phyloP scores from a whole-genome alignment of 1,139 yeast species.

The Geotrichum bryndzae region DNA sequence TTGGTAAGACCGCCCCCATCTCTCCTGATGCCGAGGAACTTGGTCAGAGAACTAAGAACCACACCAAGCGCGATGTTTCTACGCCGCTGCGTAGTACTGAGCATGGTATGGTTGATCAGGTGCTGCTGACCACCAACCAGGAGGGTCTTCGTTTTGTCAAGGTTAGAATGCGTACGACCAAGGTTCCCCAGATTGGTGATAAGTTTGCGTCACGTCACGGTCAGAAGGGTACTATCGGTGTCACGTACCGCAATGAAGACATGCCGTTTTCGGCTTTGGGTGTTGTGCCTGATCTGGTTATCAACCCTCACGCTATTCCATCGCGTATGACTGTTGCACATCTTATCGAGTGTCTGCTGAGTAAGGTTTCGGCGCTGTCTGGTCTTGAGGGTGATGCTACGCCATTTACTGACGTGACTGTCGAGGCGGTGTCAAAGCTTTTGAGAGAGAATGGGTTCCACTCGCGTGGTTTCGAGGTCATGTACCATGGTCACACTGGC shows the following conservation, averaged over 20 bases:
- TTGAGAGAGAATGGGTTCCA: constrained; percentile 95
- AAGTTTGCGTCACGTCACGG: constrained; percentile 99
- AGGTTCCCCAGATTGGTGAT: constrained; percentile 98
- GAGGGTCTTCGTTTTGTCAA: constrained; percentile 96
- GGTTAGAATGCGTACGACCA: constrained; percentile 98
- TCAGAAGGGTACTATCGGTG: constrained; percentile 99
- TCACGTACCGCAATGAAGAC: constrained; percentile 95
- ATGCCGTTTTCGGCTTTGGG: constrained; percentile 99
- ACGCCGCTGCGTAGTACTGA: constrained; percentile 96
- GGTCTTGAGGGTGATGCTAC: constrained; percentile 99
- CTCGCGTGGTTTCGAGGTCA: constrained; percentile 95
- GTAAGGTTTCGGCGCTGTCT: constrained; percentile 89
- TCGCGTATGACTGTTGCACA: constrained; percentile 99
- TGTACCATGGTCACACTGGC: constrained; percentile 99
- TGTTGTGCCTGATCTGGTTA: constrained; percentile 91
- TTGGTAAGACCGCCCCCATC: constrained; percentile 97
- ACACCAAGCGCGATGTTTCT: constrained; percentile 96
- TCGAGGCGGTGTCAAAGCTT: constrained; percentile 87
- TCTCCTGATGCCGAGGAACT: constrained; percentile 97
- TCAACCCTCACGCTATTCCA: constrained; percentile 99
- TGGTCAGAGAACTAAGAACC: constrained; percentile 97
- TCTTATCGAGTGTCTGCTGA: constrained; percentile 92
- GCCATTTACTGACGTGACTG: constrained; percentile 96
- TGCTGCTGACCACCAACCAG: constrained; percentile 90
- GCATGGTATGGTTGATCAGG: constrained; percentile 98